These are phyloP conservation scores for Coccomyxa sp. DNA, from an alignment of 139 green algal genomes.

Conservation along the genomic window DNA sequence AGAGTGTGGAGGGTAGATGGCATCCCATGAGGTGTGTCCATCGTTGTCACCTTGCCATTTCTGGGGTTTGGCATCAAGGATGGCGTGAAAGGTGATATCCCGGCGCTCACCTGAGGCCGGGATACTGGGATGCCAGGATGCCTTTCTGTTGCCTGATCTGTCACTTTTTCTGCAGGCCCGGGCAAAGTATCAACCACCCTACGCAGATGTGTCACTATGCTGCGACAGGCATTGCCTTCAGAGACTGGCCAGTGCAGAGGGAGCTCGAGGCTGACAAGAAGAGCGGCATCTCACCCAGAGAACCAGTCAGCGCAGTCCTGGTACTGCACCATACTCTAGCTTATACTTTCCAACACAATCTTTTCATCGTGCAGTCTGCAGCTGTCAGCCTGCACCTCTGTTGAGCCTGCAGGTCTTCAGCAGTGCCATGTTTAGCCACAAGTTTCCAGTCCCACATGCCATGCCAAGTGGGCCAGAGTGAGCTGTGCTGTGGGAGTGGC, in stretches of 20 bases:
- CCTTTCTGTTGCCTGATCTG: too few species aligned
- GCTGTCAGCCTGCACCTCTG: not conserved
- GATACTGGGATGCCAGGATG: too few species aligned
- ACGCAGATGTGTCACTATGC: not conserved
- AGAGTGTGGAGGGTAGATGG: not conserved
- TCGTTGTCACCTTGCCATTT: too few species aligned
- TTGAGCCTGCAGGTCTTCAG: not conserved
- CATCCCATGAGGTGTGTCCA: not conserved
- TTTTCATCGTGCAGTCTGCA: not conserved
- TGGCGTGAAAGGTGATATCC: too few species aligned
- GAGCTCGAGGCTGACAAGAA: not conserved
- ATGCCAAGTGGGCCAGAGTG: not conserved
- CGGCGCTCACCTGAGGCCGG: too few species aligned
- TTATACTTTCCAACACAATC: too few species aligned
- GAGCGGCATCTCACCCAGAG: not conserved
- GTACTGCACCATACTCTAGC: not conserved
- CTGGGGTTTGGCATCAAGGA: too few species aligned
- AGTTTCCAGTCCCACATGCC: not conserved
- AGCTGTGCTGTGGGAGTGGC: not conserved
- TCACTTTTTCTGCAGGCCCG: not conserved
- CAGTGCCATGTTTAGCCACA: not conserved
- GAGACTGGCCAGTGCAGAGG: not conserved
- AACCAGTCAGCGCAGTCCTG: not conserved
- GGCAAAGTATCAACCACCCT: not conserved
- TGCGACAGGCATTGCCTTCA: not conserved